Evolutionary conservation across 2,329 filamentous ascomycete genomes (phyloP), one percentile per base, ranked within the genome.

Genomic region (Beauveria asiatica): DNA sequence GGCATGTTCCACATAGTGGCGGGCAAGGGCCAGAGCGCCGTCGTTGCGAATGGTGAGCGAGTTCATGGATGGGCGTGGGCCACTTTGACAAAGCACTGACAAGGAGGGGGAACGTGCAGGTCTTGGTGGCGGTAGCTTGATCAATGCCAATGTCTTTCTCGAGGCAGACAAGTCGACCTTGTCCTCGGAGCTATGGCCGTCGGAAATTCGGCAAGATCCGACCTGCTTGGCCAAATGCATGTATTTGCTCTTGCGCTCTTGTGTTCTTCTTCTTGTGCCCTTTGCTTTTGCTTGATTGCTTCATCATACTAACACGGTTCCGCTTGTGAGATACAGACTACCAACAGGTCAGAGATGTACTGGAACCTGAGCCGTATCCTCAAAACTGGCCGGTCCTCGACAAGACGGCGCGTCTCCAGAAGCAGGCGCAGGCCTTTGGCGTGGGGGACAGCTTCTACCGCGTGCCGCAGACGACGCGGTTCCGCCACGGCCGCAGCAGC

Each of bases 121-220:
- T 1, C 80, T 88, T 33, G 86, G 85, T 11, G 85, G 85, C 10
- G 86, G 84, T 2, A 86, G 83, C 68, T 69, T 88, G 30, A 78
- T 88, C 45, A 88, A 88, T 63, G 84, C 85, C 10, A 88, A 88
- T 66, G 81, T 88, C 2, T 89, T 86, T 65, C 72, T 88, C 17
- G 77, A 82, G 64, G 80, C 83, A 17, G 53, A 56, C 7, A 19
- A 33, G n/a, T 10, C 39, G 25, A 46, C 42, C 1, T 37, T 56
- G 42, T 44, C 53, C 41, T 45, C 41, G 53, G 53, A 46, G 33
- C 27, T 45, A n/a, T 56, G 53, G 53, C 53, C 53, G n/a, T 23
- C 25, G 9, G 53, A 56, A 19, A 45, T 56, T 23, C 71, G 72
- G 1, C 67, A 70, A 0, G 41, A 56, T n/a, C 53, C 53, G 8